Conservation (phyloP, 2,329 filamentous ascomycete genomes). For the Blastomyces gilchristii region DNA sequence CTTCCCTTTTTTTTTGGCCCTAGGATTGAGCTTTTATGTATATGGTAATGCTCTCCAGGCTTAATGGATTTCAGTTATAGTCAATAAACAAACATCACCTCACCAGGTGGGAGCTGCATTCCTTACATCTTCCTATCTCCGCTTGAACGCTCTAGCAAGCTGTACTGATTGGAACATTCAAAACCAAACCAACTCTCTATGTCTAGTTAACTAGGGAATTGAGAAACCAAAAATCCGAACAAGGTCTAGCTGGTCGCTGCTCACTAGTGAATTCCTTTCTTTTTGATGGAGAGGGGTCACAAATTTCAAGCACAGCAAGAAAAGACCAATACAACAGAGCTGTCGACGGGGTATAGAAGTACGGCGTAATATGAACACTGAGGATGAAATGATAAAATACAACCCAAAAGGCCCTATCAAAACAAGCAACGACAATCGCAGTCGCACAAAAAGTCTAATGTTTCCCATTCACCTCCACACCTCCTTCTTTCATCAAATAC, state of each 20-base stretch:
- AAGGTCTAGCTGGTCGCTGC: not conserved
- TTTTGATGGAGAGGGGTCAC: not conserved
- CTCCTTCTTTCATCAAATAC: constrained; percentile 56
- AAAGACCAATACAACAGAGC: not conserved
- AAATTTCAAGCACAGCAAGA: not conserved
- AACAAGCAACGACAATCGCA: not conserved
- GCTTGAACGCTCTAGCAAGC: not conserved
- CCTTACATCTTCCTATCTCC: not conserved
- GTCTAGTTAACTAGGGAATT: not conserved
- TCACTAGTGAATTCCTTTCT: not conserved
- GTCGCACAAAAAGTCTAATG: constrained; percentile 6
- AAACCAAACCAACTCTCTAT: not conserved
- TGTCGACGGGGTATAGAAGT: not conserved
- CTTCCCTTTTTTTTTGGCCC: not conserved
- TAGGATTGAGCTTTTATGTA: constrained; percentile 1
- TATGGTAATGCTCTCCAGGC: not conserved
- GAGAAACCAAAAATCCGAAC: not conserved
- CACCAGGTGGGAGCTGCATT: not conserved
- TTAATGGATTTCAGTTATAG: not conserved
- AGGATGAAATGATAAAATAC: not conserved
- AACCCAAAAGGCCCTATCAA: not conserved
- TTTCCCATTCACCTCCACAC: constrained; percentile 40
- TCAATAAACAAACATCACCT: not conserved
- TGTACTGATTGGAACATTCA: not conserved
- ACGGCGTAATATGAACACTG: not conserved